Evolutionary conservation across 768 basidiomycete species (phyloP).

Genomic region (Macrolepiota albuminosa): DNA sequence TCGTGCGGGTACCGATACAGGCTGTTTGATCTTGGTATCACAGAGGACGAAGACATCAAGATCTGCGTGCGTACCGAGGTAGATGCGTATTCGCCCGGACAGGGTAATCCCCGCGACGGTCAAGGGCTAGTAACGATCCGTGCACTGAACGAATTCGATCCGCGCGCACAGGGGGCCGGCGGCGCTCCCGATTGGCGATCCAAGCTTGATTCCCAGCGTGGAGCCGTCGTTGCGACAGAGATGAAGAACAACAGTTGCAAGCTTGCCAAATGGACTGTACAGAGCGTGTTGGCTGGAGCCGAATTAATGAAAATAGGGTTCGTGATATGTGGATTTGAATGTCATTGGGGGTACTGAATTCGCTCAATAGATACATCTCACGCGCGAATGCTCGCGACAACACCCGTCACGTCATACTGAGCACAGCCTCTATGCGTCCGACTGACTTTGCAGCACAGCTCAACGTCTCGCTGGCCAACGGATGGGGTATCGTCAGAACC

Average conservation of each 20-base stretch:
- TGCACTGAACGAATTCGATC: slow-evolving; percentile 95
- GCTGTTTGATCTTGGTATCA: slow-evolving; percentile 87
- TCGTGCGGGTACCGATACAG: slow-evolving; percentile 97
- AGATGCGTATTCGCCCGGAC: slow-evolving; percentile 72
- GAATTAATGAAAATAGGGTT: slow-evolving; percentile 97
- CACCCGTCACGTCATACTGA: slow-evolving; percentile 92
- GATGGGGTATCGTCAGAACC: slow-evolving; percentile 97
- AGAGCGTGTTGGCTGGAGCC: slow-evolving; percentile 91
- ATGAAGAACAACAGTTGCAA: slow-evolving; percentile 99
- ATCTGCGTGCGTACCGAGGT: slow-evolving; percentile 95
- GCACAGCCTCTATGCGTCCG: slow-evolving; percentile 92
- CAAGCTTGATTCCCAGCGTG: slow-evolving; percentile 94
- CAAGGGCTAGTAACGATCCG: slow-evolving; percentile 87
- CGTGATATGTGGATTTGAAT: slow-evolving; percentile 22
- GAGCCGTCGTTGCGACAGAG: slow-evolving; percentile 97
- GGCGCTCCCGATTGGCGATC: slow-evolving; percentile 98
- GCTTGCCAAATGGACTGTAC: slow-evolving; percentile 95
- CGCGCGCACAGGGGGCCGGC: slow-evolving; percentile 83
- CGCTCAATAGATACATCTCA: slow-evolving; percentile 61
- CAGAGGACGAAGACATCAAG: slow-evolving; percentile 86
- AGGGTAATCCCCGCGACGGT: slow-evolving; percentile 60
- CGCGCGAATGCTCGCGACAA: slow-evolving; percentile 92
- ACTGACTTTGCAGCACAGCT: slow-evolving; percentile 92
- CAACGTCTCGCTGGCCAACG: slow-evolving; percentile 91
- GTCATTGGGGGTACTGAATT: too few relatives aligned